Percentiles rank a stretch among this genome's conserved stretches.
Conservation (phyloP, 768 basidiomycete species). For the Clitopilus hobsonii region DNA sequence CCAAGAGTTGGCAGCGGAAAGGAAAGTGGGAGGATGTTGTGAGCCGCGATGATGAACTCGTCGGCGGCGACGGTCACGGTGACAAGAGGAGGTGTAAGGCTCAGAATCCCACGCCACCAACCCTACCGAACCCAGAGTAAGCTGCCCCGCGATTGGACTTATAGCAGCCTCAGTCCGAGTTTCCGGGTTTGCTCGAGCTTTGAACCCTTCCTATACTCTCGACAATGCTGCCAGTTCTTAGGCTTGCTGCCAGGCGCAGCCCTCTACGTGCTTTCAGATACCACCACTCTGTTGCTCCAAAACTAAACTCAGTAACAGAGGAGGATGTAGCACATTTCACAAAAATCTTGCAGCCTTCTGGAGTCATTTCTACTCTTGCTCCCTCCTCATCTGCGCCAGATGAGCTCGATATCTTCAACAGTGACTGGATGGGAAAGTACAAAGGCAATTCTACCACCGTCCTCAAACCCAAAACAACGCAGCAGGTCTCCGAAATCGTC, state of each 20-base stretch:
- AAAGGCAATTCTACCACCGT: conserved; percentile 80
- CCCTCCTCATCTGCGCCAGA: conserved; percentile 40
- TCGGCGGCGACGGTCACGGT: neutral
- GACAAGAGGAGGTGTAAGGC: conserved; percentile 5
- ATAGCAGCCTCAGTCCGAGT: neutral
- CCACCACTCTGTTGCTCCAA: conserved; percentile 16
- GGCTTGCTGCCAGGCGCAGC: conserved; percentile 15
- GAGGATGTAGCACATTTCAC: conserved; percentile 66
- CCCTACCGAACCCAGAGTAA: conserved; percentile 2
- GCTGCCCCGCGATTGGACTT: neutral
- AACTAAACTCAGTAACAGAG: conserved; percentile 45
- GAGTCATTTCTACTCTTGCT: conserved; percentile 66
- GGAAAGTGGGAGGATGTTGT: conserved; percentile 1
- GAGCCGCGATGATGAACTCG: conserved; percentile 1
- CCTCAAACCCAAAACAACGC: conserved; percentile 80
- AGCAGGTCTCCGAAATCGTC: conserved; percentile 86
- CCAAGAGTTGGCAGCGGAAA: neutral
- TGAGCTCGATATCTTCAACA: conserved; percentile 78
- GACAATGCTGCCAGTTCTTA: conserved; percentile 12
- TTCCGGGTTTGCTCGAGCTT: neutral
- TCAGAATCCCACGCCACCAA: conserved; percentile 16
- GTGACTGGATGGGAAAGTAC: conserved; percentile 97
- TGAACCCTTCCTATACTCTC: neutral
- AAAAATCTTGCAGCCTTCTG: conserved; percentile 54
- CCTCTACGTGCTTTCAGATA: conserved; percentile 12